These are phyloP conservation scores for Nevesoporus exiguus DNA, from an alignment of 768 basidiomycete species.

Conservation along the genomic window DNA sequence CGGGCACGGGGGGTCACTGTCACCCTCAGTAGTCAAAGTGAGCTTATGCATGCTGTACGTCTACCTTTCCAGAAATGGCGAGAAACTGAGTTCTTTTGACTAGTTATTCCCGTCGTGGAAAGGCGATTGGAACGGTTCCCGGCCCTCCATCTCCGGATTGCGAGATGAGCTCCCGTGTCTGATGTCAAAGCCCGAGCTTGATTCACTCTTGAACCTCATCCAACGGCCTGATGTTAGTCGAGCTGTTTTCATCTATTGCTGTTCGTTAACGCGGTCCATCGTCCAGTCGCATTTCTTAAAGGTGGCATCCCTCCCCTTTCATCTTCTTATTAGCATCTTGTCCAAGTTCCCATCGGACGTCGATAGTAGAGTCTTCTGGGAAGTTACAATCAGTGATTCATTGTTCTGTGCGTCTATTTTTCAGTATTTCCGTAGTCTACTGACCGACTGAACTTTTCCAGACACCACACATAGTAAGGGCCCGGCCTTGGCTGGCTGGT, in stretches of 20 bases:
- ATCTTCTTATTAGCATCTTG: slow-evolving; percentile 69
- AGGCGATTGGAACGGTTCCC: slow-evolving; percentile 65
- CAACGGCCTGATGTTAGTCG: slow-evolving; percentile 68
- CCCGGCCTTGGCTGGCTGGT: background rate
- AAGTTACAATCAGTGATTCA: slow-evolving; percentile 54
- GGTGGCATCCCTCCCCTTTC: slow-evolving; percentile 77
- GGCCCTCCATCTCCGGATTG: slow-evolving; percentile 65
- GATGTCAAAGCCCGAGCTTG: slow-evolving; percentile 64
- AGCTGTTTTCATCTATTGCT: background rate
- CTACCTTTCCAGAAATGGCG: background rate
- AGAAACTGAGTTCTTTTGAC: slow-evolving; percentile 1
- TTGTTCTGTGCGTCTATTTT: slow-evolving; percentile 56
- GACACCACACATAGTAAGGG: slow-evolving; percentile 36
- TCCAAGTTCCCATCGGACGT: slow-evolving; percentile 76
- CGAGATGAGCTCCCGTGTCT: slow-evolving; percentile 58
- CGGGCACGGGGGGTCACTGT: slow-evolving; percentile 82
- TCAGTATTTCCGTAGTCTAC: background rate
- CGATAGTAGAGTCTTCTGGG: slow-evolving; percentile 77
- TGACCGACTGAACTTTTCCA: slow-evolving; percentile 15
- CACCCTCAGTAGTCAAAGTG: slow-evolving; percentile 74
- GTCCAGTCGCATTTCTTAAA: slow-evolving; percentile 81
- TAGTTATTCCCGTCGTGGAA: slow-evolving; percentile 81
- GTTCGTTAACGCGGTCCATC: slow-evolving; percentile 13
- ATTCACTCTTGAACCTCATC: slow-evolving; percentile 64
- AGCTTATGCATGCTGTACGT: slow-evolving; percentile 73